Percentiles rank a stretch among this genome's conserved stretches.
Conservation (phyloP, 345 rosid genomes). For the Geranium brycei region DNA sequence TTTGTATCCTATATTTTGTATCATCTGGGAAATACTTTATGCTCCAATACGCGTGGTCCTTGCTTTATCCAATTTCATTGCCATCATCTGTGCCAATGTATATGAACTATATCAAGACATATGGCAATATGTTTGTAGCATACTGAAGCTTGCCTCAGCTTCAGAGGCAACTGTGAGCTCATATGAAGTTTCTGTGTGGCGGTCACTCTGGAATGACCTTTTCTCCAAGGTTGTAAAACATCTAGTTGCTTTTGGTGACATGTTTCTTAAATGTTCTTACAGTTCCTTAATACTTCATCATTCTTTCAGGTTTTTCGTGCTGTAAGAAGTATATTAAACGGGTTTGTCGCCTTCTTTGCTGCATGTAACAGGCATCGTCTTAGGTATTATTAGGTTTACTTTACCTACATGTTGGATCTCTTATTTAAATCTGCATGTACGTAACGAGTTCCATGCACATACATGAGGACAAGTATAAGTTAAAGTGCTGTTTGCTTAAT, state of each 20-base stretch:
- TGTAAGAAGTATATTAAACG: slow-evolving; percentile 67
- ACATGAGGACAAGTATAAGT: too few relatives aligned
- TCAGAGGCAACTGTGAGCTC: slow-evolving; percentile 45
- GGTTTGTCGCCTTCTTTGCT: slow-evolving; percentile 64
- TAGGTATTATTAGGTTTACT: slow-evolving; percentile 25
- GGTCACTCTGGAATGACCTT: slow-evolving; percentile 88
- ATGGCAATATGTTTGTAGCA: slow-evolving; percentile 42
- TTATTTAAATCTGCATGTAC: too few relatives aligned
- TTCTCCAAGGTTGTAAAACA: slow-evolving; percentile 60
- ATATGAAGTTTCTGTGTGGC: slow-evolving; percentile 74
- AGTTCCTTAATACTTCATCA: background rate
- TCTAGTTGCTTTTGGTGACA: background rate
- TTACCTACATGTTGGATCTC: background rate
- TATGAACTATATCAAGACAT: slow-evolving; percentile 32
- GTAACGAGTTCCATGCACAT: too few relatives aligned
- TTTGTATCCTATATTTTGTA: slow-evolving; percentile 51
- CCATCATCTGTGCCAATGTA: slow-evolving; percentile 31
- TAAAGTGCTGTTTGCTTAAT: too few relatives aligned
- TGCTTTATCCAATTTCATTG: slow-evolving; percentile 34
- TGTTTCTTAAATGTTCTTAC: slow-evolving; percentile 2
- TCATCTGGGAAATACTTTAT: slow-evolving; percentile 53
- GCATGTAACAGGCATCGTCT: slow-evolving; percentile 91
- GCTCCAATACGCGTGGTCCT: slow-evolving; percentile 52
- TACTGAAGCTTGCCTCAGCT: slow-evolving; percentile 49
- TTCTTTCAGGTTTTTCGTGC: slow-evolving; percentile 66